phyloP scores from a whole-genome alignment of 257 asterid species.

The Gardenia jasminoides region DNA sequence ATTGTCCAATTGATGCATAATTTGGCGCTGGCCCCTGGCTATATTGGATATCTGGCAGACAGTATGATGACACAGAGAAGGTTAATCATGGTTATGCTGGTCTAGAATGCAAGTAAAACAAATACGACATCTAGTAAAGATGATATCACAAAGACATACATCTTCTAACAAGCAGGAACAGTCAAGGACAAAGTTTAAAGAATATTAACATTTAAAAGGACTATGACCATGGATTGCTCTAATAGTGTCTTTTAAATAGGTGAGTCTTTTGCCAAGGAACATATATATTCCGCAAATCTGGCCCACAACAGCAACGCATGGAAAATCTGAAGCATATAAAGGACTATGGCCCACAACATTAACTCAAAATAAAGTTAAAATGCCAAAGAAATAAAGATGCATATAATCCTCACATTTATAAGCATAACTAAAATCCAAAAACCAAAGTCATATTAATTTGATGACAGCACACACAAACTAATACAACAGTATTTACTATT shows the following conservation, averaged over 20 bases:
- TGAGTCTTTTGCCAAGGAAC: not conserved
- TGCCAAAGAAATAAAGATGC: not conserved
- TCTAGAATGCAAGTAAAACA: not conserved
- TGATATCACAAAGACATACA: not conserved
- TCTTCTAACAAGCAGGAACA: not conserved
- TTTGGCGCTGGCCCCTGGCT: conserved; percentile 76
- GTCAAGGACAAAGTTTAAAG: not conserved
- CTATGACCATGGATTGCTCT: not conserved
- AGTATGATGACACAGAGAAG: not conserved
- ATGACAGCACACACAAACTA: not conserved
- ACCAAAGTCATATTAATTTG: not conserved
- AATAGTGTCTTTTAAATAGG: not conserved
- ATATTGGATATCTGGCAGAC: conserved; percentile 55
- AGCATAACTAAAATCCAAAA: not conserved
- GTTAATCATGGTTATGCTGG: not conserved
- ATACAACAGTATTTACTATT: not conserved
- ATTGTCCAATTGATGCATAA: conserved; percentile 73
- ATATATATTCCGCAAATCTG: not conserved
- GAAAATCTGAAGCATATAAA: no score
- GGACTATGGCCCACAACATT: no score
- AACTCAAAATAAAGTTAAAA: no score
- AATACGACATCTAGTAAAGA: not conserved
- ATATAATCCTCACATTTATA: not conserved
- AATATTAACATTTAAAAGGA: not conserved
- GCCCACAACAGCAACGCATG: not conserved